Percentiles rank a stretch among this genome's conserved stretches.
Conservation (phyloP, 169 alveolate genomes). For the Theileria annulata region DNA sequence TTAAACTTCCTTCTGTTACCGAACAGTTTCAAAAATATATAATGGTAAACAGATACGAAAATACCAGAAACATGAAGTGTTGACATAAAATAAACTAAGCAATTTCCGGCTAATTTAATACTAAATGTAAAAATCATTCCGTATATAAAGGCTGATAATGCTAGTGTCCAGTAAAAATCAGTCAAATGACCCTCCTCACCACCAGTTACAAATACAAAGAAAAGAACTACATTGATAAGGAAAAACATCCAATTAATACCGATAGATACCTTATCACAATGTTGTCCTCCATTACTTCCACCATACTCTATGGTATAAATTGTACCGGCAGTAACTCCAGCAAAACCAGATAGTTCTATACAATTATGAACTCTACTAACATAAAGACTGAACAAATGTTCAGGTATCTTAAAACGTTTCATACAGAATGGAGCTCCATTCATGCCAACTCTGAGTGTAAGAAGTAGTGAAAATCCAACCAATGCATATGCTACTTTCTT, state of each 20-base stretch:
- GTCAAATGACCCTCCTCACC: slow-evolving; percentile 17
- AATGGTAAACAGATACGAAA: slow-evolving; percentile 2
- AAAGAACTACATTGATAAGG: not conserved
- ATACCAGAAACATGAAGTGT: slow-evolving; percentile 25
- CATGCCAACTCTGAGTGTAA: slow-evolving; percentile 8
- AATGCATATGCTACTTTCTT: slow-evolving; percentile 3
- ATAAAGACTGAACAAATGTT: slow-evolving; percentile 4
- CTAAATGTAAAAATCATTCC: slow-evolving; percentile 1
- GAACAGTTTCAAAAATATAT: not conserved
- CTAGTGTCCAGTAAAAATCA: slow-evolving; percentile 19
- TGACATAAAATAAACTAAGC: not conserved
- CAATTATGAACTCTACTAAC: slow-evolving; percentile 16
- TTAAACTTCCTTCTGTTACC: not conserved
- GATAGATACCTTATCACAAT: not conserved
- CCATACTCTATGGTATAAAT: not conserved
- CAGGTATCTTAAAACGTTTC: slow-evolving; percentile 6
- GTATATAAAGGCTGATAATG: not conserved
- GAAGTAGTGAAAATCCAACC: slow-evolving; percentile 15
- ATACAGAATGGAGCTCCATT: slow-evolving; percentile 10
- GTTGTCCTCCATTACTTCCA: not conserved
- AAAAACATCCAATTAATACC: not conserved
- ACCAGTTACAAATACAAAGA: not conserved
- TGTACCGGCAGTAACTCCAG: not conserved
- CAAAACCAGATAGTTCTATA: slow-evolving; percentile 10
- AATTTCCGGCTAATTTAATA: slow-evolving; percentile 9